Evolutionary conservation across 768 basidiomycete genomes (phyloP).

Genomic region (Boletus pseudo-olivaceus): DNA sequence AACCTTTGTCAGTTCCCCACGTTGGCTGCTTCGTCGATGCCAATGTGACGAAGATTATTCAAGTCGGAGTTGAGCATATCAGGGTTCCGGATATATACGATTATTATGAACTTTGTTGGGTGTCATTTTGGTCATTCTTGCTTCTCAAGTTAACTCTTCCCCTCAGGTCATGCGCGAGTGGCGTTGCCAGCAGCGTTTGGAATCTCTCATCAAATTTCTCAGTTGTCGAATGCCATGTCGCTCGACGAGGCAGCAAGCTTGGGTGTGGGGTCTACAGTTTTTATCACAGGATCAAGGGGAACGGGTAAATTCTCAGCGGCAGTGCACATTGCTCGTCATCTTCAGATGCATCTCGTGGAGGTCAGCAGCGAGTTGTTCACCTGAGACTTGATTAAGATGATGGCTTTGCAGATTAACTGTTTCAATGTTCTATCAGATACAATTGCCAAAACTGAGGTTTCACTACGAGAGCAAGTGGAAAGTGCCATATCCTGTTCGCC

Average conservation of each 20-base stretch:
- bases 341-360: constrained; percentile 80
- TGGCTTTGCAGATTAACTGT: constrained; percentile 68
- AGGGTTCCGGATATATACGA: constrained; percentile 50
- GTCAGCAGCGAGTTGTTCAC: constrained; percentile 33
- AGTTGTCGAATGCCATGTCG: constrained; percentile 60
- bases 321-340: constrained; percentile 47
- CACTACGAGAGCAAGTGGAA: constrained; percentile 69
- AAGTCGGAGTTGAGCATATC: constrained; percentile 72
- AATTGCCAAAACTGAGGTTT: constrained; percentile 69
- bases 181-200: constrained; percentile 15
- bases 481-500: constrained; percentile 77
- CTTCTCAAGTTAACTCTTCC: constrained; percentile 2
- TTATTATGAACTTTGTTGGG: constrained; percentile 52
- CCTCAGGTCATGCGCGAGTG: constrained; percentile 21
- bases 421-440: constrained; percentile 80
- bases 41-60: constrained; percentile 66
- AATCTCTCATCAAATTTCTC: constrained; percentile 46
- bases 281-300: constrained; percentile 78
- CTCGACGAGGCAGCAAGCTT: constrained; percentile 55
- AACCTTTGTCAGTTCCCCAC: constrained; percentile 59
- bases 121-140: background rate
- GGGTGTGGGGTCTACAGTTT: constrained; percentile 62
- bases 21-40: constrained; percentile 86
- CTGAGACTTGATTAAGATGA: background rate
- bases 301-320: constrained; percentile 75